A percentile compares a stretch with the other conserved stretches of the same genome.
phyloP scores from a whole-genome alignment of 2,329 filamentous ascomycete species.

The Ceratocystis cubensis region DNA sequence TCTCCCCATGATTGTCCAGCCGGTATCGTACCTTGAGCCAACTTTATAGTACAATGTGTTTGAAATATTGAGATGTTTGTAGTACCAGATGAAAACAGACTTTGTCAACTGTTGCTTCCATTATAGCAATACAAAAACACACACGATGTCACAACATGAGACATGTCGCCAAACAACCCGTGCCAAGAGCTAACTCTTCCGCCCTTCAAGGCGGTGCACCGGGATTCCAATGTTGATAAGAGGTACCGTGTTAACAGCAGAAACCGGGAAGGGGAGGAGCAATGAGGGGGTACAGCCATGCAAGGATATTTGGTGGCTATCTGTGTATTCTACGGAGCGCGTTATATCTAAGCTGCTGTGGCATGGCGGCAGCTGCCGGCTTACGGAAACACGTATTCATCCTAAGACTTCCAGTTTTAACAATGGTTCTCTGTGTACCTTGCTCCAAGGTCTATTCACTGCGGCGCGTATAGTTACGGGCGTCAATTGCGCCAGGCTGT shows the following conservation, averaged over 20 bases:
- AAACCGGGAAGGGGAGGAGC: background rate
- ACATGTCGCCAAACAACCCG: slow-evolving; percentile 4
- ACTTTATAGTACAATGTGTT: slow-evolving; percentile 1
- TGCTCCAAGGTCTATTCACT: background rate
- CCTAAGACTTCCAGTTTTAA: background rate
- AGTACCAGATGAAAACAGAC: background rate
- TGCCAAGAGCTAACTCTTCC: background rate
- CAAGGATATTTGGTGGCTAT: too few species aligned
- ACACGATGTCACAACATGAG: background rate
- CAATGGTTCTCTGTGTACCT: background rate
- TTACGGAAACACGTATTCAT: background rate
- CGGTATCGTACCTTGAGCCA: background rate
- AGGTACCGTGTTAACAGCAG: background rate
- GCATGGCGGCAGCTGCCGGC: too few species aligned
- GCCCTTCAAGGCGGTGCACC: background rate
- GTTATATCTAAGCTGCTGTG: too few species aligned
- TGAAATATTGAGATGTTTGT: background rate
- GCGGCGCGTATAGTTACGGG: background rate
- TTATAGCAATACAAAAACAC: background rate
- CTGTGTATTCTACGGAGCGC: too few species aligned
- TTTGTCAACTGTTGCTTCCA: background rate
- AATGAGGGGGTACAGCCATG: background rate
- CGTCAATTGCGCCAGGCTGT: background rate
- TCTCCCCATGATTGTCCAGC: background rate
- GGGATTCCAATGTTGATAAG: background rate